phyloP scores from a whole-genome alignment of 2,329 filamentous ascomycete species.

The Aspergillus melleus region DNA sequence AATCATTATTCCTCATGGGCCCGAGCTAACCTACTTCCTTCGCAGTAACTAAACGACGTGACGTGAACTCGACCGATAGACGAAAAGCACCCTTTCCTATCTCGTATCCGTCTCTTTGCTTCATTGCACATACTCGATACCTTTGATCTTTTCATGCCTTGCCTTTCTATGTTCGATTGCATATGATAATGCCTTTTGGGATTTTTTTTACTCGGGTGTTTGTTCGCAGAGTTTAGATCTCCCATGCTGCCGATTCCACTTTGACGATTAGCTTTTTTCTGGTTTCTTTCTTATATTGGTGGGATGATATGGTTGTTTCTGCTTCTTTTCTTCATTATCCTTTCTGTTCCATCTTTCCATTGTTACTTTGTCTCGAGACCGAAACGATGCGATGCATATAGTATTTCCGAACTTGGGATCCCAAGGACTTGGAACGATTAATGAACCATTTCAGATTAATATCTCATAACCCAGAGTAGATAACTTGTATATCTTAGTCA shows the following conservation, averaged over 20 bases:
- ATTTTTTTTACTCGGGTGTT: no score
- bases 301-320: neutral
- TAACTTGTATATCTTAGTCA: no score
- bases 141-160: neutral
- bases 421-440: neutral
- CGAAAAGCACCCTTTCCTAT: neutral
- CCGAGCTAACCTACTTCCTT: neutral
- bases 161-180: neutral
- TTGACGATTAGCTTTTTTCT: neutral
- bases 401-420: constrained; percentile 16
- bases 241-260: neutral
- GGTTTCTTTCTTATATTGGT: neutral
- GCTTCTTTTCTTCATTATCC: neutral
- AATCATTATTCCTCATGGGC: neutral
- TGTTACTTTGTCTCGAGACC: constrained; percentile 1
- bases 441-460: neutral
- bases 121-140: neutral
- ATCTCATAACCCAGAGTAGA: neutral
- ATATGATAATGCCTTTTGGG: neutral
- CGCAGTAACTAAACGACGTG: constrained; percentile 1
- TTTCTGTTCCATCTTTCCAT: constrained; percentile 1
- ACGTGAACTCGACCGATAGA: neutral
- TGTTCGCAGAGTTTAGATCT: neutral
- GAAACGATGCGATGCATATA: constrained; percentile 16
- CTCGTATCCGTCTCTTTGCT: neutral